These are phyloP conservation scores for Yamadazyma kitorensis DNA, from an alignment of 805 yeast genomes.

Conservation along the genomic window DNA sequence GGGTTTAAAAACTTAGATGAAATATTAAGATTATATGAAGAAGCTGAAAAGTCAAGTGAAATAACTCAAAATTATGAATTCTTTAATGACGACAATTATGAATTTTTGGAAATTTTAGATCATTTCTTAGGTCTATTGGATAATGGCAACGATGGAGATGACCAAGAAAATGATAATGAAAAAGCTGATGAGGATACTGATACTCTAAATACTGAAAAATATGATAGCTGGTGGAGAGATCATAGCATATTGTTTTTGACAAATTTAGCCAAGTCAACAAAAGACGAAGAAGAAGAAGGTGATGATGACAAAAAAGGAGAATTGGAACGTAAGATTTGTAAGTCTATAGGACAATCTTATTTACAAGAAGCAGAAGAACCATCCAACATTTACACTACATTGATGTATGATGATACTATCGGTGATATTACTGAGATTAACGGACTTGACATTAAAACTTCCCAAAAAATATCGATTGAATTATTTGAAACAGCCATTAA, in stretches of 20 bases:
- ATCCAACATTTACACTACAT: constrained; percentile 49
- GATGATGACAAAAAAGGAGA: constrained; percentile 20
- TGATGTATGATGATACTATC: constrained; percentile 50
- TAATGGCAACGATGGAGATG: constrained; percentile 22
- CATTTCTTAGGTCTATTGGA: constrained; percentile 60
- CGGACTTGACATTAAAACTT: constrained; percentile 37
- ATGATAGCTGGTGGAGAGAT: constrained; percentile 57
- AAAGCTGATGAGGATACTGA: constrained; percentile 32
- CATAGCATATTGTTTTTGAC: constrained; percentile 29
- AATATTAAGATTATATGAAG: constrained; percentile 46
- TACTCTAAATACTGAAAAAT: constrained; percentile 20
- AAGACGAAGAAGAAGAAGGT: constrained; percentile 5
- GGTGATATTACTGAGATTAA: constrained; percentile 24
- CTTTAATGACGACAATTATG: constrained; percentile 43
- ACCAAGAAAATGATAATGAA: constrained; percentile 22
- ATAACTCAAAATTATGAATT: constrained; percentile 23
- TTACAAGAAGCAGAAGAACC: constrained; percentile 66
- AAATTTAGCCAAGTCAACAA: neutral
- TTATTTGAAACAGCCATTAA: constrained; percentile 53
- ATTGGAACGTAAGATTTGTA: constrained; percentile 33
- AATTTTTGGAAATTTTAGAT: constrained; percentile 56
- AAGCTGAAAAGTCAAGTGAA: constrained; percentile 34
- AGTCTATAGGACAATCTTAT: constrained; percentile 59
- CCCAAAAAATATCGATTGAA: constrained; percentile 48
- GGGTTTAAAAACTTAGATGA: constrained; percentile 41